Conservation (phyloP, 2,329 filamentous ascomycete genomes). For the Lecanicillium sp. region DNA sequence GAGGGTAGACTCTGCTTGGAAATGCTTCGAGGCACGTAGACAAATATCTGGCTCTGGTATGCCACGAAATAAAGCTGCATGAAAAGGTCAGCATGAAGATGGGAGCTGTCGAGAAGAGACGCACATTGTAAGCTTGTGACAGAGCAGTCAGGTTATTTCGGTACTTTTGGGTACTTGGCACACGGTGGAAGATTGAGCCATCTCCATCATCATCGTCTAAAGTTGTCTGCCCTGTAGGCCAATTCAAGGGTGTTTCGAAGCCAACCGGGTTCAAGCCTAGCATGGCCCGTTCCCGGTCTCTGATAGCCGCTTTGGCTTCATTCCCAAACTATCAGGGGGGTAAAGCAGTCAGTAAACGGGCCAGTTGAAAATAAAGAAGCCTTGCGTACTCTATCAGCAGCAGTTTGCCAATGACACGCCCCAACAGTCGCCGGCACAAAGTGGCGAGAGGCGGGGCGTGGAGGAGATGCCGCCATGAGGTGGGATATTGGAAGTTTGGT, state of each 20-base stretch:
- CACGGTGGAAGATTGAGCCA: not conserved
- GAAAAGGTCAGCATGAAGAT: slow-evolving; percentile 4
- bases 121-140: slow-evolving; percentile 48
- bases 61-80: slow-evolving; percentile 51
- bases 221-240: slow-evolving; percentile 16
- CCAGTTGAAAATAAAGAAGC: too few relatives aligned
- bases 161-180: slow-evolving; percentile 22
- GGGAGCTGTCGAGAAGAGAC: too few relatives aligned
- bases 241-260: slow-evolving; percentile 19
- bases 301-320: slow-evolving; percentile 22
- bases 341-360: too few relatives aligned
- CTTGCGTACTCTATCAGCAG: slow-evolving; percentile 27
- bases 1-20: slow-evolving; percentile 38
- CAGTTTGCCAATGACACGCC: slow-evolving; percentile 27
- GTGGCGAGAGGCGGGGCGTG: too few relatives aligned
- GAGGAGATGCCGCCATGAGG: too few relatives aligned
- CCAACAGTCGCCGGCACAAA: slow-evolving; percentile 18
- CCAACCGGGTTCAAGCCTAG: slow-evolving; percentile 15
- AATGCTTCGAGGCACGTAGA: slow-evolving; percentile 42
- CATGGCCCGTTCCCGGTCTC: slow-evolving; percentile 24
- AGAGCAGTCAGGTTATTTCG: slow-evolving; percentile 50
- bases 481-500: too few relatives aligned
- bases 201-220: not conserved
- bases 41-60: slow-evolving; percentile 47
- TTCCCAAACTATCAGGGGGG: slow-evolving; percentile 24